These are phyloP conservation scores for Colletotrichum liriopes DNA, from an alignment of 2,329 filamentous ascomycete species.

Conservation along the genomic window DNA sequence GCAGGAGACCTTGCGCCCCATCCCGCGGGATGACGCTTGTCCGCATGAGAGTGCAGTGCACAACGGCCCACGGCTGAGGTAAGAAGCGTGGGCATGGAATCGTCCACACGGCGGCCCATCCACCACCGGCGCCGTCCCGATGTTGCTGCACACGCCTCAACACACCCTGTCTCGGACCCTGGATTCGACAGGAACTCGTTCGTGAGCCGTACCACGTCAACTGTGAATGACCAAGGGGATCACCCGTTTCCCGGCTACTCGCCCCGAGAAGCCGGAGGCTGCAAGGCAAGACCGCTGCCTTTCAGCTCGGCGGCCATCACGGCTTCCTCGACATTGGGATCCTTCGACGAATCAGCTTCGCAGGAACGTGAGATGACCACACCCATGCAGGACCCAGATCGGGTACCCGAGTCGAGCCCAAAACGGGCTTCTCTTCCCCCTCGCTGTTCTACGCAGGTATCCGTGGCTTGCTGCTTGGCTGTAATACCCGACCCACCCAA, in stretches of 20 bases:
- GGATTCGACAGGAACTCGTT: slow-evolving; percentile 9
- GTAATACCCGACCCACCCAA: slow-evolving; percentile 13
- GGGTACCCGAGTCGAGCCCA: slow-evolving; percentile 4
- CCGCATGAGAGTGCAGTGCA: slow-evolving; percentile 13
- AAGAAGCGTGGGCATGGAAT: not conserved
- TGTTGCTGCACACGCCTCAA: slow-evolving; percentile 5
- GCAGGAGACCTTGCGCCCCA: slow-evolving; percentile 7
- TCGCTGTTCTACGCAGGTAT: not conserved
- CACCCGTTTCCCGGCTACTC: slow-evolving; percentile 38
- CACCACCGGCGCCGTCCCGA: slow-evolving; percentile 14
- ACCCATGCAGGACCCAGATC: not conserved
- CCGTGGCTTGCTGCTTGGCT: not conserved
- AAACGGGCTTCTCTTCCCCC: not conserved
- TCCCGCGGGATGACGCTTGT: slow-evolving; percentile 38
- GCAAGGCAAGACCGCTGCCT: not conserved
- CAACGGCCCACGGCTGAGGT: not conserved
- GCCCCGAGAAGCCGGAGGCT: slow-evolving; percentile 21
- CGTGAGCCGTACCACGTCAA: slow-evolving; percentile 16
- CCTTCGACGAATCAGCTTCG: slow-evolving; percentile 10
- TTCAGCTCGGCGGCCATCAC: slow-evolving; percentile 8
- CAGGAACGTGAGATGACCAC: not conserved
- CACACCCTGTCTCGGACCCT: slow-evolving; percentile 2
- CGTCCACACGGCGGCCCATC: slow-evolving; percentile 16
- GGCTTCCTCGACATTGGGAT: not conserved
- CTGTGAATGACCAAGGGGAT: not conserved